Evolutionary conservation across 108 stramenopile species (phyloP), one percentile per base, ranked within the genome.

Genomic region (Nitzschia putrida): DNA sequence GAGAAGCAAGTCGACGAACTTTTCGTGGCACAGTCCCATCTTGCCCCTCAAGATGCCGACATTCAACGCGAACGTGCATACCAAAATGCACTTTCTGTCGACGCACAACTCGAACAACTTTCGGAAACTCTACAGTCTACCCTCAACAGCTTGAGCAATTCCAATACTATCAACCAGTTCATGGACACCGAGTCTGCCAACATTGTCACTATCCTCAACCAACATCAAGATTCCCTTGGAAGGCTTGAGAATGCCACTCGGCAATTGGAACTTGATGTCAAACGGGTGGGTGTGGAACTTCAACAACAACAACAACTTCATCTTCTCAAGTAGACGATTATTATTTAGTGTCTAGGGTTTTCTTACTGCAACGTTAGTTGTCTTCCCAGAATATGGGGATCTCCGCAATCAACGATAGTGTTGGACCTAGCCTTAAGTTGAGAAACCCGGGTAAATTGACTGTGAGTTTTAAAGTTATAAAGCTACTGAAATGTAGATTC

Each of bases 1-100:
- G 87, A 88, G 61, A 56, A 66, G 22, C 82, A 93, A 54, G 86
- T 93, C 10, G 88, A 90, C 60, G 80, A 83, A 49, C 67, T 93
- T 64, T 88, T 93, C 68, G 72, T 56, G 6, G 73, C 78, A n/a
- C 87, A 89, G 69, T 64, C 63, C 10, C 74, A 86, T 61, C 57
- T 83, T 12, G 61, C 64, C 21, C 82, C 83, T 13, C 72, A 81
- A 55, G 88, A 90, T 79, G 88, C 88, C 7, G 91, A 93, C 50
- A 51, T 83, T 18, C 81, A 88, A 57, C 87, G 91, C 20, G 91
- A 93, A 64, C 71, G 64, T 24, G 80, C 85, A 43, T 93, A 90
- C 63, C 70, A 77, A 59, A 74, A 58, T 37, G 88, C 91, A 12
- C 53, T 73, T 23, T 67, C 79, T 3, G 66, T 88, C 2, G 87